Conservation (phyloP, 805 yeast species). For the Peterozyma xylosa region DNA sequence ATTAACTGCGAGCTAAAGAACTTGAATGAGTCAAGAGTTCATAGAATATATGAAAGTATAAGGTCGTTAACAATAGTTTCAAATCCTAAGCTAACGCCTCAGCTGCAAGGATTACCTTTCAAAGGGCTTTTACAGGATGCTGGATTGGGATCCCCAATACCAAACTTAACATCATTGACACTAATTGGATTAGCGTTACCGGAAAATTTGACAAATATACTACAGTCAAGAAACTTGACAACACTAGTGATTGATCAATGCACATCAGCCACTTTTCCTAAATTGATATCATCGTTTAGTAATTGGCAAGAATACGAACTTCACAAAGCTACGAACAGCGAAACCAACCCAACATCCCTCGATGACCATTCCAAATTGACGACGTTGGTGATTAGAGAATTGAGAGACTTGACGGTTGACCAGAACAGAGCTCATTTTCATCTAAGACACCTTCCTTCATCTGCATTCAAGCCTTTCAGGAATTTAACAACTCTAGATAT, state of each 20-base stretch:
- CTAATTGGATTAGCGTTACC: not conserved
- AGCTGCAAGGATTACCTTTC: not conserved
- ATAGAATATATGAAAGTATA: not conserved
- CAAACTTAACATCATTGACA: not conserved
- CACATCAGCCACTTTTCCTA: not conserved
- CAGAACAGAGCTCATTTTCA: not conserved
- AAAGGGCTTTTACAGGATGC: not conserved
- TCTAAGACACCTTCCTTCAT: not conserved
- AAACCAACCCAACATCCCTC: not conserved
- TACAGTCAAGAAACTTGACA: not conserved
- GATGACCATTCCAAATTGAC: not conserved
- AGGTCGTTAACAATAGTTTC: not conserved
- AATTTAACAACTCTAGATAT: conserved; percentile 2
- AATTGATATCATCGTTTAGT: not conserved
- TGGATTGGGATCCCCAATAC: not conserved
- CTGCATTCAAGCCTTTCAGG: not conserved
- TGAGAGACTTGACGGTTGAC: conserved; percentile 1
- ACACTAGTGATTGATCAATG: not conserved
- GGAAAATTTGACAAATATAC: not conserved
- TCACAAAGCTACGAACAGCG: too few species aligned
- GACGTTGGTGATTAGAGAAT: not conserved
- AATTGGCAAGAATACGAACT: not conserved
- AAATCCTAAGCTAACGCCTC: not conserved
- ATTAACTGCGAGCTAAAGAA: not conserved
- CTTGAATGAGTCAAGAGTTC: not conserved